Conservation (phyloP, 2,329 filamentous ascomycete species). For the Neonectria faginata region DNA sequence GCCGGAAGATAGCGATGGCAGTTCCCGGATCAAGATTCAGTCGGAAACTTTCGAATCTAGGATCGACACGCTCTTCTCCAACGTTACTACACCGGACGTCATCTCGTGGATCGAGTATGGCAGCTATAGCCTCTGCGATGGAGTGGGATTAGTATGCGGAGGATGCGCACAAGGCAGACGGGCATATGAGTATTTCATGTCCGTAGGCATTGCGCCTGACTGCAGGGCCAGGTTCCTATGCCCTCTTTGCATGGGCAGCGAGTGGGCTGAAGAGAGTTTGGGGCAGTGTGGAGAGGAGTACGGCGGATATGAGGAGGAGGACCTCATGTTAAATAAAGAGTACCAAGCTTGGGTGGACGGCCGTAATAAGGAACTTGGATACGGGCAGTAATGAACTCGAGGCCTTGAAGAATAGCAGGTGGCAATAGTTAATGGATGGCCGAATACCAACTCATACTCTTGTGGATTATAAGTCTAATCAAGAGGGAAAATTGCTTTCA, state of each 20-base stretch:
- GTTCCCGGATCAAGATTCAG: not conserved
- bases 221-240: not conserved
- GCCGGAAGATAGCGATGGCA: not conserved
- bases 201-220: not conserved
- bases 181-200: constrained; percentile 6
- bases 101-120: constrained; percentile 7
- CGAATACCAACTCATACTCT: too few species aligned
- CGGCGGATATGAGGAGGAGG: not conserved
- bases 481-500: too few species aligned
- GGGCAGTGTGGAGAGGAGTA: not conserved
- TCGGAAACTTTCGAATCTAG: not conserved
- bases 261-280: not conserved
- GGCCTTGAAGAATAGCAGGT: not conserved
- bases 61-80: constrained; percentile 4
- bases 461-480: too few species aligned
- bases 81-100: constrained; percentile 10
- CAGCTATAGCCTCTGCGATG: not conserved
- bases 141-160: constrained; percentile 1
- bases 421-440: too few species aligned
- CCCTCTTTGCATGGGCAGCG: constrained; percentile 1
- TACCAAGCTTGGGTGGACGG: not conserved
- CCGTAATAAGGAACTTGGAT: not conserved
- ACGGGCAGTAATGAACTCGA: not conserved
- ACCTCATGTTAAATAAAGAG: not conserved
- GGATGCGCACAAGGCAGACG: not conserved